Percentiles rank a stretch among this genome's conserved stretches.
Evolutionary conservation across 1,284 basidiomycete genomes (phyloP).

Genomic region (Boletus sp.): DNA sequence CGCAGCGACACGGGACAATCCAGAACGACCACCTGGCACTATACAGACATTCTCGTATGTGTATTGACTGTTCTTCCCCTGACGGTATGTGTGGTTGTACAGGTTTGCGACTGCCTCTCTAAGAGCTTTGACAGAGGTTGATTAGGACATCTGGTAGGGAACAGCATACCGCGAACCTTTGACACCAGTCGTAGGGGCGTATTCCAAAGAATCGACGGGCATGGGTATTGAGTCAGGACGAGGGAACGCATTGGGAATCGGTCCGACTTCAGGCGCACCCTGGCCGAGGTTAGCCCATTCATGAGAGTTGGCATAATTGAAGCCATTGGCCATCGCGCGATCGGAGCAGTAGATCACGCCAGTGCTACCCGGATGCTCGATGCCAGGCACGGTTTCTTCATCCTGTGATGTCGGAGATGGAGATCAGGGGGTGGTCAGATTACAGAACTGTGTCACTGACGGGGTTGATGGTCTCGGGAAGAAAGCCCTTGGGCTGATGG

Average conservation of each 20-base stretch:
- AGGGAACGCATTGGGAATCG: slow-evolving; percentile 70
- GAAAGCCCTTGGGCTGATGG: slow-evolving; percentile 58
- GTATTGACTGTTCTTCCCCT: slow-evolving; percentile 79
- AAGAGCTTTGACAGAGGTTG: slow-evolving; percentile 34
- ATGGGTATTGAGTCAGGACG: slow-evolving; percentile 65
- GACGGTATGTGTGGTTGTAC: slow-evolving; percentile 86
- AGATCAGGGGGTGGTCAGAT: neutral
- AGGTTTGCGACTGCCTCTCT: slow-evolving; percentile 79
- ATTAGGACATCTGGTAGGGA: neutral
- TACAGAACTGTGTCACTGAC: slow-evolving; percentile 37
- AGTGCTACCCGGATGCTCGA: slow-evolving; percentile 73
- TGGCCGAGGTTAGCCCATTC: slow-evolving; percentile 87
- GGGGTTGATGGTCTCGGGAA: slow-evolving; percentile 70
- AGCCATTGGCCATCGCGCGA: slow-evolving; percentile 86
- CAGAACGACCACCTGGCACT: slow-evolving; percentile 87
- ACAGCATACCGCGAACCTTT: slow-evolving; percentile 52
- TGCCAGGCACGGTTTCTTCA: slow-evolving; percentile 82
- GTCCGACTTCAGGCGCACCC: slow-evolving; percentile 87
- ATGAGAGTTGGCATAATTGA: slow-evolving; percentile 71
- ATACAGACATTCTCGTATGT: slow-evolving; percentile 91
- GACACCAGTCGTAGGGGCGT: slow-evolving; percentile 91
- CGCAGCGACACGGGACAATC: slow-evolving; percentile 86
- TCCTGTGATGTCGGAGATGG: slow-evolving; percentile 42
- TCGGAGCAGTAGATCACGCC: slow-evolving; percentile 89
- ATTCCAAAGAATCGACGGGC: slow-evolving; percentile 80